Evolutionary conservation across 2,329 filamentous ascomycete species (phyloP).

Genomic region (Arachnomyces sp.): DNA sequence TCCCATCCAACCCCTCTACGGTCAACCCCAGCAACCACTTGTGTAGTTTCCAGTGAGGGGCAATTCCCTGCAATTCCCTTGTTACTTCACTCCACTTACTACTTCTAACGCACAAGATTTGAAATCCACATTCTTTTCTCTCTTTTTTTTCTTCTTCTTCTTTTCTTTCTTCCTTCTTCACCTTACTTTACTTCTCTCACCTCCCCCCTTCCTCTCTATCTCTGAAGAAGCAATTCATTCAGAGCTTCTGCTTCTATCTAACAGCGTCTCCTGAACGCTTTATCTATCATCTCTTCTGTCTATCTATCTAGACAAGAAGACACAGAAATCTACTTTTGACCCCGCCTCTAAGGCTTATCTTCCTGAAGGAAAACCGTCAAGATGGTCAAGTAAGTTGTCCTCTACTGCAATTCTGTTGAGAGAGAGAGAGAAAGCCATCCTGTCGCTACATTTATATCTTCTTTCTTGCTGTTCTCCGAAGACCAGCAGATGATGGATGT

Average conservation of each 20-base stretch:
- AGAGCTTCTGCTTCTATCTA: conserved; percentile 8
- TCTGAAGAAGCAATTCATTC: background rate
- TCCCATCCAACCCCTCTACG: too few relatives aligned
- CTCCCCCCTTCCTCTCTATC: conserved; percentile 23
- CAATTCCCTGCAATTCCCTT: too few relatives aligned
- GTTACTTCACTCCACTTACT: too few relatives aligned
- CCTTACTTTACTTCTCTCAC: conserved; percentile 19
- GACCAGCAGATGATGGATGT: conserved; percentile 3
- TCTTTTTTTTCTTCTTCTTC: conserved; percentile 18
- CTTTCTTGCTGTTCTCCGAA: conserved; percentile 13
- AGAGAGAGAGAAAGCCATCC: too few relatives aligned
- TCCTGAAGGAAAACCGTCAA: conserved; percentile 60
- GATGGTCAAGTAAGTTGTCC: conserved; percentile 93
- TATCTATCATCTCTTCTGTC: conserved; percentile 29
- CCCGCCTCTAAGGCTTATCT: conserved; percentile 32
- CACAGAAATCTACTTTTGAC: conserved; percentile 18
- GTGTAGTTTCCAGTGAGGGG: too few relatives aligned
- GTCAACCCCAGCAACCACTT: too few relatives aligned
- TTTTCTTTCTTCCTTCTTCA: conserved; percentile 22
- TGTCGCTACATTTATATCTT: conserved; percentile 4
- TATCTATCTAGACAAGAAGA: conserved; percentile 17
- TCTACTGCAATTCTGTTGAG: too few relatives aligned
- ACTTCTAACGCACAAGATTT: too few relatives aligned
- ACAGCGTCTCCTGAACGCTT: conserved; percentile 37
- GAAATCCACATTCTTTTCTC: conserved; percentile 14